Evolutionary conservation across 129 eudicot genomes (phyloP).

Genomic region (Flaveria ramosissima): DNA sequence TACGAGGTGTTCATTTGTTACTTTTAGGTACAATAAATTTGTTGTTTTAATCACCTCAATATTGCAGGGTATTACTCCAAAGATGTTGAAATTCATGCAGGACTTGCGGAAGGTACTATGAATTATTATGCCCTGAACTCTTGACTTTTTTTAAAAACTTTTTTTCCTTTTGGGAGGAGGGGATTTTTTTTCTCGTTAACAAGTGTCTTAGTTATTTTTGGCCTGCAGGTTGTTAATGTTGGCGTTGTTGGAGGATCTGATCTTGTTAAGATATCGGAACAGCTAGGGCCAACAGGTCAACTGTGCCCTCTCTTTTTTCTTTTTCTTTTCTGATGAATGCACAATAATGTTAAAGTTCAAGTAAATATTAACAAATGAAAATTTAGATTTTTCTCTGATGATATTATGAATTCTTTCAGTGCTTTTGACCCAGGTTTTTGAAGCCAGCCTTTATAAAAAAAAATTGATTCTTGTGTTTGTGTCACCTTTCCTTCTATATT

Average conservation of each 20-base stretch:
- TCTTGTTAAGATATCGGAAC: slow-evolving; percentile 90
- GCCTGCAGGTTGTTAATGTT: slow-evolving; percentile 64
- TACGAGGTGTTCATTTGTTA: slow-evolving; percentile 9
- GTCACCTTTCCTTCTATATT: slow-evolving; percentile 13
- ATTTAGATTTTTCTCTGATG: neutral
- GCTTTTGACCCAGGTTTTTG: slow-evolving; percentile 10
- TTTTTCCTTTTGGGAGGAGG: too few relatives aligned
- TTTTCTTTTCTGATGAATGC: neutral
- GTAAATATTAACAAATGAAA: neutral
- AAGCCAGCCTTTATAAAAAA: neutral
- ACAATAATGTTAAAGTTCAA: slow-evolving; percentile 13
- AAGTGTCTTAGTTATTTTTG: slow-evolving; percentile 18
- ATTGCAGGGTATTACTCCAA: slow-evolving; percentile 69
- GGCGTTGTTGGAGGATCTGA: slow-evolving; percentile 99
- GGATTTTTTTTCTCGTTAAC: neutral
- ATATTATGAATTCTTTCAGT: neutral
- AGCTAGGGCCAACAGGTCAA: slow-evolving; percentile 82
- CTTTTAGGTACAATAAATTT: neutral
- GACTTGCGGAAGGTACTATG: slow-evolving; percentile 70
- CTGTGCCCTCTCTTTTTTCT: neutral
- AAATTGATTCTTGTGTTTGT: neutral
- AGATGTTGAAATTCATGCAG: slow-evolving; percentile 82
- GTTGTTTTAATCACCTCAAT: slow-evolving; percentile 18
- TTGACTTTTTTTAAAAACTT: neutral
- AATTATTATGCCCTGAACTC: neutral